Conservation (phyloP, 345 rosid species). For the Durio zibethinus region DNA sequence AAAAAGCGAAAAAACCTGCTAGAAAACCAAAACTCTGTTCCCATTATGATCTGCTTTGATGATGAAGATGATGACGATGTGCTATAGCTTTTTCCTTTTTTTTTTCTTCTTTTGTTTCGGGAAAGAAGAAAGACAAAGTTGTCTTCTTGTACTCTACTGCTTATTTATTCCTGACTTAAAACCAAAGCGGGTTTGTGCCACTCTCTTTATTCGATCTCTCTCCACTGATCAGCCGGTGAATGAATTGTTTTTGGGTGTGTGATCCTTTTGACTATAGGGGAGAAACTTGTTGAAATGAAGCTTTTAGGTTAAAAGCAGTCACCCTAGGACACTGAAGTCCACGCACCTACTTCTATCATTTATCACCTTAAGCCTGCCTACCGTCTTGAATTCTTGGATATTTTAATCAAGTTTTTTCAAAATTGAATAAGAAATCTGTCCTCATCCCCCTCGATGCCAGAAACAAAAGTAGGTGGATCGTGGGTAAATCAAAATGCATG, state of each 20-base stretch:
- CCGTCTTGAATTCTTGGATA: not conserved
- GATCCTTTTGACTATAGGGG: constrained; percentile 28
- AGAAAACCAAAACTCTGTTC: constrained; percentile 12
- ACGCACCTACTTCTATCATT: constrained; percentile 27
- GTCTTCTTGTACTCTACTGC: constrained; percentile 21
- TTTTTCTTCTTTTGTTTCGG: constrained; percentile 29
- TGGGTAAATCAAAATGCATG: not conserved
- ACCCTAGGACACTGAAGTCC: constrained; percentile 59
- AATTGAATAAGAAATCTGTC: too few species aligned
- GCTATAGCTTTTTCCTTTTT: not conserved
- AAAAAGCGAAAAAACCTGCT: not conserved
- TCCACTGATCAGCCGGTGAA: not conserved
- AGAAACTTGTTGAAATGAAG: constrained; percentile 19
- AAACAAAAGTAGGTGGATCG: not conserved
- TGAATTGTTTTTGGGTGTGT: not conserved
- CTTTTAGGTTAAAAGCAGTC: constrained; percentile 49
- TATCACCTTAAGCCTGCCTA: constrained; percentile 19
- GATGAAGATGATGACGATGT: not conserved
- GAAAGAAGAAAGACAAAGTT: constrained; percentile 37
- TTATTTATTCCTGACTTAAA: constrained; percentile 27
- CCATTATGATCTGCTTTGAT: constrained; percentile 14
- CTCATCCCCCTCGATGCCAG: too few species aligned
- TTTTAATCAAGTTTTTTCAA: not conserved
- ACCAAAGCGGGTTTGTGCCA: constrained; percentile 26
- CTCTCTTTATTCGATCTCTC: constrained; percentile 17